These are phyloP conservation scores for Filobasidium floriforme DNA, from an alignment of 768 basidiomycete genomes.

Conservation along the genomic window DNA sequence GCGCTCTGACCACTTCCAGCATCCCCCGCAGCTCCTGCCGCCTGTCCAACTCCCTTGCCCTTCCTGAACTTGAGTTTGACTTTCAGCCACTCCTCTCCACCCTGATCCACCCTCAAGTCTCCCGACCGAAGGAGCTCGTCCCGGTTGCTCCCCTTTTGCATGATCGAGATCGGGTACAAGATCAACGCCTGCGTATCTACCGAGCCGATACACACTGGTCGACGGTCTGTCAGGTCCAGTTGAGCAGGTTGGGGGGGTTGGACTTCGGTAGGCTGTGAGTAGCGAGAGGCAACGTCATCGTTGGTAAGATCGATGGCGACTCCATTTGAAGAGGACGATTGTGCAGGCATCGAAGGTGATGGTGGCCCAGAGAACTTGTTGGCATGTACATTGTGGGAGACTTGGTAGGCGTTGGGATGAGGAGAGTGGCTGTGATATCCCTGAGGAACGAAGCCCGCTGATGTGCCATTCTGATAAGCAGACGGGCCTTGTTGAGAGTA, in stretches of 20 bases:
- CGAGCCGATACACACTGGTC: conserved; percentile 24
- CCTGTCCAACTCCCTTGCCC: not conserved
- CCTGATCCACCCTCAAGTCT: conserved; percentile 12
- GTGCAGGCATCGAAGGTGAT: not conserved
- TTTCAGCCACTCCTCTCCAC: conserved; percentile 25
- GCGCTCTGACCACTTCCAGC: not conserved
- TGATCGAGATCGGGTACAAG: conserved; percentile 20
- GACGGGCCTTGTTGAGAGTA: too few relatives aligned
- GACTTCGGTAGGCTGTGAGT: not conserved
- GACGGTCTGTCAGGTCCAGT: conserved; percentile 8
- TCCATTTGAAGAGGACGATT: not conserved
- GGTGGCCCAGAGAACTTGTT: not conserved
- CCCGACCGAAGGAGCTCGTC: conserved; percentile 12
- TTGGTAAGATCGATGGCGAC: conserved; percentile 19
- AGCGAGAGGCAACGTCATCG: conserved; percentile 3
- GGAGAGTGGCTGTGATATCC: too few relatives aligned
- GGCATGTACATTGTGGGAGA: too few relatives aligned
- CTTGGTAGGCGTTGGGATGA: too few relatives aligned
- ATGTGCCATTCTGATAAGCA: too few relatives aligned
- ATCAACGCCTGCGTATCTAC: conserved; percentile 21
- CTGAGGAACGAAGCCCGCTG: too few relatives aligned
- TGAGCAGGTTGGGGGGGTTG: not conserved
- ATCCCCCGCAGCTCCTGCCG: not conserved
- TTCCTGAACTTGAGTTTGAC: conserved; percentile 20
- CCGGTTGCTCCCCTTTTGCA: conserved; percentile 11